Base-by-base conservation (phyloP, 192 early-diverging fungal species). In the Umbelopsis sp. region DNA sequence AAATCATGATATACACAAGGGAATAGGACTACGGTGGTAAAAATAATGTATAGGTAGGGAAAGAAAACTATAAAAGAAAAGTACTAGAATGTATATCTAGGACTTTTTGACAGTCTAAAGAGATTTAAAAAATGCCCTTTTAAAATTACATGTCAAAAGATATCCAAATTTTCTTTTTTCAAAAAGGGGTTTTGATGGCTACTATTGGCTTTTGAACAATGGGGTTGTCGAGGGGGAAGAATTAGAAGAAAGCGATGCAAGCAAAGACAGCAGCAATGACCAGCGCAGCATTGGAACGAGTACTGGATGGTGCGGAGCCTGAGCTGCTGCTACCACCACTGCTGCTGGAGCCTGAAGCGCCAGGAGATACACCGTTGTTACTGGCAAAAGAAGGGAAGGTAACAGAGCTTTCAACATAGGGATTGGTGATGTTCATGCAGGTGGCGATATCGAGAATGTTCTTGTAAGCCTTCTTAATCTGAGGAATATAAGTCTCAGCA, bases 341-440 rank as follows among this genome's bases (percentile, higher is more conserved):
- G n/a, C 15, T 21, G 20, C 22, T 35, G 27, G 51, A 69, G 15
- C 53, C 53, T 47, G 46, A 2, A 18, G 68, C 20, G 22, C 37
- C 46, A 46, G 67, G 12, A 45, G 45, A 20, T 4, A 27, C 21
- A 25, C 46, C 12, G 20, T 12, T 33, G 23, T 2, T 35, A 21
- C 45, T 25, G 3, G 45, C 44, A 53, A 79, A 74, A 9, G 72
- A 21, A 35, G 67, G 48, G 25, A 73, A 66, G 1, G n/a, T 73
- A 41, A 78, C 72, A 64, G 50, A 66, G 46, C 46, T 49, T 41
- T 78, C 76, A 18, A 70, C 44, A 51, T 78, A 78, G 58, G 76
- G 76, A 21, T 78, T 8, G 35, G 76, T 78, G 30, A 78, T 78
- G 76, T 73, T 78, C 67, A 69, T 69, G n/a, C 76, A 78, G 20